Base-by-base conservation (phyloP, 129 eudicot genomes). In the sunflower (Helianthus annuus) region DNA sequence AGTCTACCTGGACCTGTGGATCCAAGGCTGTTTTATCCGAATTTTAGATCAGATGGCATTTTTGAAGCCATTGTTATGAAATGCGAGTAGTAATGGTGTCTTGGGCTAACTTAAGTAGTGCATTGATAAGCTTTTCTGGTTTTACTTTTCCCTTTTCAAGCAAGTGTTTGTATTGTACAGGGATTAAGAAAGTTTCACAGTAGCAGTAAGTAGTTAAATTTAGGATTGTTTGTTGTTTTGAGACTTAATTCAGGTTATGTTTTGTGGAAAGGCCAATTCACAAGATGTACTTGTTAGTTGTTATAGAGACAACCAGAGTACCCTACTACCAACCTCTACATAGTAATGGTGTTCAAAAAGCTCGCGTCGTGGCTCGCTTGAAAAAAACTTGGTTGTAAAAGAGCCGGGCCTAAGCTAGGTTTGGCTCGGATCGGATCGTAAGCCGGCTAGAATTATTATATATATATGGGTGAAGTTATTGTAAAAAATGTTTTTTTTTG, bases 1-100 rank as follows among this genome's bases (percentile, higher is more conserved):
- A 76, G 70, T 65, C 87, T 94, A 44, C 97, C 98, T 2, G 98
- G 97, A 59, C 89, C 91, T 7, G 96, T 94, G 39, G 97, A 94
- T 82, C 97, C 98, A 11, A 80, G 91, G 86, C 76, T 90, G 58
- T 90, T 86, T 75, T 82, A 75, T 42, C 90, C 89, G 11, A 82
- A 70, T 57, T 94, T 94, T 72, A 80, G 96, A 75, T 84, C 97
- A 17, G 92, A 92, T 80, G 96, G 95, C 66, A 85, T 92, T 46
- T 86, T 92, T 48, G 98, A 92, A 85, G 98, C 86, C 54, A 82
- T 87, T 69, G 87, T 89, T 11, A 69, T 79, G 66, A 92, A 92
- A 74, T 67, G 67, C 52, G 90, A 89, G 64, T 70, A 80, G 46
- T 48, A 15, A 17, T 6, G 24, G 61, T 9, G 15, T 65, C 49